phyloP scores from a whole-genome alignment of 225 moss, liverwort and hornwort species.

The Anthoceros angustus region DNA sequence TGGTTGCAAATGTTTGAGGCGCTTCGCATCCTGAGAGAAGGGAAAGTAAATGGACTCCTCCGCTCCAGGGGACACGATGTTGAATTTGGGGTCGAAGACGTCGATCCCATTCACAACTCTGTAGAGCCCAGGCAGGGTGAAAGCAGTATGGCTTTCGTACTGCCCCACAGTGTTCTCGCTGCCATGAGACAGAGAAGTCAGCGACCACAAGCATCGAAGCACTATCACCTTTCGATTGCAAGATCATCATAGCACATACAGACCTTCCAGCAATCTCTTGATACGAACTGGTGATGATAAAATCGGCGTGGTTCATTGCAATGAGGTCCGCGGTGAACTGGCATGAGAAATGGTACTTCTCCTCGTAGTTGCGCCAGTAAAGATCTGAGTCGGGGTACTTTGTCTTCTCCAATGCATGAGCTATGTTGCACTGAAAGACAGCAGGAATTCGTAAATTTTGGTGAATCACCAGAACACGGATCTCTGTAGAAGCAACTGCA shows the following conservation, averaged over 20 bases:
- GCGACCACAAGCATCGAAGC: background rate
- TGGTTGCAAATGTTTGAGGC: conserved; percentile 46
- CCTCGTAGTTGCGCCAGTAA: conserved; percentile 72
- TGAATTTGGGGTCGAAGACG: conserved; percentile 91
- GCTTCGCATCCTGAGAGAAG: conserved; percentile 40
- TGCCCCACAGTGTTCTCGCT: conserved; percentile 70
- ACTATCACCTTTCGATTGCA: background rate
- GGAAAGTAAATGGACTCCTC: conserved; percentile 71
- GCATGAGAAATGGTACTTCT: conserved; percentile 84
- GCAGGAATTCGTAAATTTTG: conserved; percentile 4
- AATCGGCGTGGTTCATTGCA: conserved; percentile 87
- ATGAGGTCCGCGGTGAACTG: conserved; percentile 95
- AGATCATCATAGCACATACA: background rate
- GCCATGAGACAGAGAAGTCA: conserved; percentile 11
- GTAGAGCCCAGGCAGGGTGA: conserved; percentile 78
- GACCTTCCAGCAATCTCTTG: conserved; percentile 95
- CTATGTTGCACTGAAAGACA: conserved; percentile 63
- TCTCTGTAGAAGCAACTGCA: too few relatives aligned
- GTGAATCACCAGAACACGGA: background rate
- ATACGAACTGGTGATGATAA: conserved; percentile 87
- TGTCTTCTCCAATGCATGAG: conserved; percentile 91
- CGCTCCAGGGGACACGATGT: conserved; percentile 90
- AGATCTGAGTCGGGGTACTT: conserved; percentile 94
- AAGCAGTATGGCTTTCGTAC: conserved; percentile 70
- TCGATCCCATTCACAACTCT: conserved; percentile 88